phyloP scores from a whole-genome alignment of 306 rosid species.

The Lathyrus tuberosus region DNA sequence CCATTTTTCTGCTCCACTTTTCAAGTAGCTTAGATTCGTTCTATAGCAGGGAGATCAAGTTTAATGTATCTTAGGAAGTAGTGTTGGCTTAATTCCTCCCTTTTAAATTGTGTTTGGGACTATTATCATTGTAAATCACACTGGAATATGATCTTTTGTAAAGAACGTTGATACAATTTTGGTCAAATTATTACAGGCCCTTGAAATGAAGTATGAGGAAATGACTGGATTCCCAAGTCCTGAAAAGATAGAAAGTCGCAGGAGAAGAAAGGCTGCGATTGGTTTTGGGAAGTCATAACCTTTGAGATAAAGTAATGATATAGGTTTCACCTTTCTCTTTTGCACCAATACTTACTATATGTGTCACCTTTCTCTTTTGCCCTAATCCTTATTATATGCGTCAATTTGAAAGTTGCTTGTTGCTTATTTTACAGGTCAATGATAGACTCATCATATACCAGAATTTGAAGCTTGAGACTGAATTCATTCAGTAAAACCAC shows the following conservation, averaged over 20 bases:
- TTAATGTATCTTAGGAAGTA: slow-evolving; percentile 2
- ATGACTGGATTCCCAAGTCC: slow-evolving; percentile 73
- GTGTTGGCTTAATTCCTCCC: background rate
- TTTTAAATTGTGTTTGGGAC: background rate
- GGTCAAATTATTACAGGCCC: slow-evolving; percentile 55
- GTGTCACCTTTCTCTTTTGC: no score
- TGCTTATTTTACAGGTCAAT: slow-evolving; percentile 30
- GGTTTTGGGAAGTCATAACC: slow-evolving; percentile 76
- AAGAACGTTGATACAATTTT: background rate
- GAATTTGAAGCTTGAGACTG: slow-evolving; percentile 22
- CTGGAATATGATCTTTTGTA: background rate
- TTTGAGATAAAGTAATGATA: slow-evolving; percentile 39
- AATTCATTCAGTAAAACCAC: background rate
- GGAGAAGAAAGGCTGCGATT: slow-evolving; percentile 54
- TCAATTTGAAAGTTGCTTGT: slow-evolving; percentile 12
- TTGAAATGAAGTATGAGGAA: slow-evolving; percentile 76
- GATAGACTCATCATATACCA: slow-evolving; percentile 1
- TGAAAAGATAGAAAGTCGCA: slow-evolving; percentile 67
- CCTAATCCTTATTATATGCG: background rate
- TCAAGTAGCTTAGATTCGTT: background rate
- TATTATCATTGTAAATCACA: background rate
- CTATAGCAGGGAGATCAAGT: background rate
- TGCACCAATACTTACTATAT: background rate
- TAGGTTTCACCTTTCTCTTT: slow-evolving; percentile 23
- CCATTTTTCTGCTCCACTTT: background rate